Conservation (phyloP, 2,329 filamentous ascomycete species). For the Exophiala alcalophila region DNA sequence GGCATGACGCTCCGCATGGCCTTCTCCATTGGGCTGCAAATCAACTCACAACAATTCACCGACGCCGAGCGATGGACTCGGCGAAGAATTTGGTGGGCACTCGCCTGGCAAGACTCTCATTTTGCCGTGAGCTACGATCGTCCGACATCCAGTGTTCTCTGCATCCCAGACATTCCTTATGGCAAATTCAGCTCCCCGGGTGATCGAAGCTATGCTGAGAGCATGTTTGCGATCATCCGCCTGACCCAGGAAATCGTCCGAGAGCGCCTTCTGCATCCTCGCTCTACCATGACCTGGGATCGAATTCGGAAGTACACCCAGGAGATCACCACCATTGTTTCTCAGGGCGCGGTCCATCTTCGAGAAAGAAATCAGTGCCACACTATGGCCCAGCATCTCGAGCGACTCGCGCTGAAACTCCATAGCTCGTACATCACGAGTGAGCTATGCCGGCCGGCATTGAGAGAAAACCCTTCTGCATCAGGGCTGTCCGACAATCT, state of each 20-base stretch:
- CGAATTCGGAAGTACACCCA: slow-evolving; percentile 57
- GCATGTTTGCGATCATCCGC: slow-evolving; percentile 55
- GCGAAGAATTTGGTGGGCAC: slow-evolving; percentile 55
- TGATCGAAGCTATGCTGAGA: slow-evolving; percentile 56
- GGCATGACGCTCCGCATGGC: slow-evolving; percentile 60
- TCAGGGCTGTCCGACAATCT: slow-evolving; percentile 29
- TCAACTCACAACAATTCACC: slow-evolving; percentile 55
- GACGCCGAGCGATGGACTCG: slow-evolving; percentile 47
- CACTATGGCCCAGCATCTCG: slow-evolving; percentile 51
- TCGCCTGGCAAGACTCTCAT: slow-evolving; percentile 64
- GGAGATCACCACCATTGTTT: slow-evolving; percentile 55
- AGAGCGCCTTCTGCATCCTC: slow-evolving; percentile 54
- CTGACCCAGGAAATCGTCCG: slow-evolving; percentile 57
- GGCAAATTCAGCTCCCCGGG: slow-evolving; percentile 47
- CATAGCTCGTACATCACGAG: slow-evolving; percentile 62
- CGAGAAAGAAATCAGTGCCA: slow-evolving; percentile 50
- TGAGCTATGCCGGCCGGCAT: slow-evolving; percentile 60
- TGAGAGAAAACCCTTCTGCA: slow-evolving; percentile 44
- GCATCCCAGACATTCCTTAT: slow-evolving; percentile 51
- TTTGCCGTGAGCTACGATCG: slow-evolving; percentile 63
- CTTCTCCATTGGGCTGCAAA: slow-evolving; percentile 59
- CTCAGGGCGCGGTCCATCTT: slow-evolving; percentile 57
- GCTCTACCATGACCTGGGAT: slow-evolving; percentile 52
- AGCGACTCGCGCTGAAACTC: slow-evolving; percentile 59
- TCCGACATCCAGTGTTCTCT: slow-evolving; percentile 54